Conservation (phyloP, 345 rosid genomes). For the Hibiscus tridactylites region DNA sequence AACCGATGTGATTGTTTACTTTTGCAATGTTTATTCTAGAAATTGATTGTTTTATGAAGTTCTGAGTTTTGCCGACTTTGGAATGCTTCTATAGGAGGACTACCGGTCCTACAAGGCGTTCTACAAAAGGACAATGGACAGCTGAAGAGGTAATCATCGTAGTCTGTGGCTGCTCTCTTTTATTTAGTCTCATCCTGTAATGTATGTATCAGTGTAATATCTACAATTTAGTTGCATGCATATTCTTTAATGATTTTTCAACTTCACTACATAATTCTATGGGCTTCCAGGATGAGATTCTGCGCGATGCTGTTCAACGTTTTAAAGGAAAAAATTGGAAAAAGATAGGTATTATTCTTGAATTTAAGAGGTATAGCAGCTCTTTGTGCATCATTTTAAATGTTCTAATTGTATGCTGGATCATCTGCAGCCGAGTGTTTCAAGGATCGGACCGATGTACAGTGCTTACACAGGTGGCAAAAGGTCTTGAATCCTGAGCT, state of each 20-base stretch:
- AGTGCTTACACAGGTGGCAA: constrained; percentile 99
- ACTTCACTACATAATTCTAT: not conserved
- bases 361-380: not conserved
- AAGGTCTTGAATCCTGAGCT: constrained; percentile 98
- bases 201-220: not conserved
- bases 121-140: constrained; percentile 98
- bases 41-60: not conserved
- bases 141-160: constrained; percentile 69
- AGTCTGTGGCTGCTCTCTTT: not conserved
- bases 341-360: constrained; percentile 59
- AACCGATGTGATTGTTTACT: not conserved
- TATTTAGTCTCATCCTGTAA: not conserved
- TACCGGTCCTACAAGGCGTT: constrained; percentile 94
- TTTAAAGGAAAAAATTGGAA: constrained; percentile 99
- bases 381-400: not conserved
- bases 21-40: not conserved
- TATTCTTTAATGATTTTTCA: not conserved
- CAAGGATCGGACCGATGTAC: constrained; percentile 99
- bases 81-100: constrained; percentile 55
- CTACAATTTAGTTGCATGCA: not conserved
- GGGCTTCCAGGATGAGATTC: constrained; percentile 69
- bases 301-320: constrained; percentile 83
- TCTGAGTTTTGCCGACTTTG: constrained; percentile 6
- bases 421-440: constrained; percentile 83
- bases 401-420: constrained; percentile 26